Conservation (phyloP, 2,329 filamentous ascomycete genomes). For the Fusarium mangiferae region DNA sequence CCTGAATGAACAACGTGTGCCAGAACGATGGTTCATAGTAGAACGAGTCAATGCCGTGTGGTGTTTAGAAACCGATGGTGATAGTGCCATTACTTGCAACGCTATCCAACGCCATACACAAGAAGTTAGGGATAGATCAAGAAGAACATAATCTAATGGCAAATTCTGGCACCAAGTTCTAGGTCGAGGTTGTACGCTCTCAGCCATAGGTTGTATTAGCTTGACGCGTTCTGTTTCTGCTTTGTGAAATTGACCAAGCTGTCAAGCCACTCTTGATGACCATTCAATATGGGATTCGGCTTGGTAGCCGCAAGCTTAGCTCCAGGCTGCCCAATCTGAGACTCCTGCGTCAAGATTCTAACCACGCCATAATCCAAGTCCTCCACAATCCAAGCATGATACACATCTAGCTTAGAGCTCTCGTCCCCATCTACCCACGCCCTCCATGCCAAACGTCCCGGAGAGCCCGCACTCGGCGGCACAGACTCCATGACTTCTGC, state of each 20-base stretch:
- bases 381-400: neutral
- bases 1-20: neutral
- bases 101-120: accelerated
- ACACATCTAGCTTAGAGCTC: neutral
- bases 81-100: accelerated
- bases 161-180: neutral
- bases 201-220: neutral
- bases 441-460: neutral
- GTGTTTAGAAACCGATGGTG: neutral
- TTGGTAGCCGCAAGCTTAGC: neutral
- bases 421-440: neutral
- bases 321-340: neutral
- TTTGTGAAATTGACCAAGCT: neutral
- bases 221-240: neutral
- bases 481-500: neutral
- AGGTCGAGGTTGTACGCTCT: accelerated
- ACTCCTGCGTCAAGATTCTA: neutral
- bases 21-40: neutral
- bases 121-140: neutral
- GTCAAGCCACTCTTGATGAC: neutral
- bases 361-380: neutral
- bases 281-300: neutral
- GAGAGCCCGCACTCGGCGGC: neutral
- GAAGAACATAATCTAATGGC: neutral
- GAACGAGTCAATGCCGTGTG: neutral